Base-by-base conservation (phyloP, 1,284 basidiomycete genomes). In the Ceratobasidium sp. region DNA sequence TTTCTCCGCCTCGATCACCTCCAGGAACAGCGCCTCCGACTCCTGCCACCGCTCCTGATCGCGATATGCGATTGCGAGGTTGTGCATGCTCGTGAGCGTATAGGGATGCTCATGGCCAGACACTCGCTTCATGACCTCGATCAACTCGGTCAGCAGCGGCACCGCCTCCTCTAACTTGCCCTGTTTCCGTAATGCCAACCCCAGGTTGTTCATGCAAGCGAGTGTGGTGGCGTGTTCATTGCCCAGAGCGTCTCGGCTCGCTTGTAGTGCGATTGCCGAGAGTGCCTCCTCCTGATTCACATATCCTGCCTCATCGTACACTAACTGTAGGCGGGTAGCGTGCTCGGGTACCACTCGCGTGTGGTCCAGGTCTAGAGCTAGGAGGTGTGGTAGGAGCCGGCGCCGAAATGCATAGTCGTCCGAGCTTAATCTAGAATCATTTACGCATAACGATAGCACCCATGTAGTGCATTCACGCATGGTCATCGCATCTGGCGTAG, bases 111-210 rank as follows among this genome's bases (percentile, higher is more conserved):
- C 7, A 1, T 9, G 17, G 1, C 66, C 53, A 1, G 19, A 19
- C 27, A 15, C 19, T 29, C 45, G 33, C 27, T n/a, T 45, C 14
- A 5, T 33, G 19, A 24, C 2, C 3, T 29, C 36, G 15, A 69
- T 27, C 9, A 69, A 22, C 22, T 69, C 24, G 33, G 33, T 24
- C 31, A 31, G 7, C 11, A 57, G 24, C 1, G 33, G 2, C 41
- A 45, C 66, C 29, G 66, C 66, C n/a, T 69, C 31, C 4, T 19
- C 33, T 24, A n/a, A 48, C 19, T 27, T 51, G 8, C n/a, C 66
- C 19, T 56, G 53, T 24, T 24, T 14, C 2, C 5, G 3, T 5
- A 36, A 69, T 9, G 53, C 14, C 1, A 47, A 44, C 27, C 36
- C 51, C 22, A 69, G 66, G 14, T 4, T 3, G 31, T 33, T 2